Percentiles rank a stretch among this genome's conserved stretches.
phyloP scores from a whole-genome alignment of 2,329 filamentous ascomycete species.

The Aspergillus oerlinghausenensis region DNA sequence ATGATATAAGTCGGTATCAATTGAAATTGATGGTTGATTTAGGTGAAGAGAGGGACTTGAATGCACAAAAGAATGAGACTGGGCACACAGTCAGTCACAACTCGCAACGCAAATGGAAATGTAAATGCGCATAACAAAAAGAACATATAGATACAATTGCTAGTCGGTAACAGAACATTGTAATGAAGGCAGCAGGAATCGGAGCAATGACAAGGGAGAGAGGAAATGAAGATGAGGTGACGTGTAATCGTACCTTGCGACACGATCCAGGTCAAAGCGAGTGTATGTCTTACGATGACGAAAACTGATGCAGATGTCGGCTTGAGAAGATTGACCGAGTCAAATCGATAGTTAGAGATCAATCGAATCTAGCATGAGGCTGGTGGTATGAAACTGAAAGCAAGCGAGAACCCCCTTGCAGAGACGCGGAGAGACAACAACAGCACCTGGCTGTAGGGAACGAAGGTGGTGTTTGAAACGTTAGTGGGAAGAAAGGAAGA shows the following conservation, averaged over 20 bases:
- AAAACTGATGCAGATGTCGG: constrained; percentile 3
- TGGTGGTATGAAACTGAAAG: constrained; percentile 12
- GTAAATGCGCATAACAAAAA: not conserved
- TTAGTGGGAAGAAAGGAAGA: constrained; percentile 13
- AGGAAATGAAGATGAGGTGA: constrained; percentile 1
- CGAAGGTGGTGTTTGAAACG: constrained; percentile 16
- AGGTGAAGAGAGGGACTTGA: not conserved
- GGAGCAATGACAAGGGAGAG: not conserved
- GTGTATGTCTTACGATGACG: constrained; percentile 7
- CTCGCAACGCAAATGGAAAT: not conserved
- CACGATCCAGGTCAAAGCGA: constrained; percentile 7
- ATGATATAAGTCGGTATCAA: not conserved
- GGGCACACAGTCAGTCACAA: not conserved
- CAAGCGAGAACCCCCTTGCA: constrained; percentile 16
- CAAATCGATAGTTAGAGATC: constrained; percentile 6
- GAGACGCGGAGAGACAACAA: constrained; percentile 17
- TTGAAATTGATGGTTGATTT: not conserved
- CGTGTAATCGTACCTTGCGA: constrained; percentile 8
- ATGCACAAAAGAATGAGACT: not conserved
- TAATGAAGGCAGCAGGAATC: not conserved
- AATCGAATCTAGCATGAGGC: constrained; percentile 10
- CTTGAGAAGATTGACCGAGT: constrained; percentile 7
- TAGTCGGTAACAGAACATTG: not conserved
- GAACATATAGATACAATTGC: not conserved
- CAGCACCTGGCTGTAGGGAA: constrained; percentile 25